Evolutionary conservation across 2,329 filamentous ascomycete genomes (phyloP).

Genomic region (Geosmithia flava): DNA sequence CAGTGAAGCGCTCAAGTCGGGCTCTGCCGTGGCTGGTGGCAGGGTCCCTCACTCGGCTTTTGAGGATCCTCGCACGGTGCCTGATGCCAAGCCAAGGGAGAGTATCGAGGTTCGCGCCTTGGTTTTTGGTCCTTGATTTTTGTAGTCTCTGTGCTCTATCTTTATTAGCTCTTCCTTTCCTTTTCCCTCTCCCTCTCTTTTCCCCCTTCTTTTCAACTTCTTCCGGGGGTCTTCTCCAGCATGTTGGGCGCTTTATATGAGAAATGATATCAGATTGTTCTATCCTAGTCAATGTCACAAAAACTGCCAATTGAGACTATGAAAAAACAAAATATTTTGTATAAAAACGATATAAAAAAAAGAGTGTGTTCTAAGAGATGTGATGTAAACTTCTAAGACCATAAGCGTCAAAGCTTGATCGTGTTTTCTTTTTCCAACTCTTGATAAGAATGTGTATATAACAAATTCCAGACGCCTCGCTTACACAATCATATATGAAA

Average conservation of each 20-base stretch:
- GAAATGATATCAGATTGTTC: too few relatives aligned
- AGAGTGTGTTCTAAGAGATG: too few relatives aligned
- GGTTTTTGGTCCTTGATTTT: conserved; percentile 55
- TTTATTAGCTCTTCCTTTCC: too few relatives aligned
- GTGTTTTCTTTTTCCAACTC: neutral
- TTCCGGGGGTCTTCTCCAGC: too few relatives aligned
- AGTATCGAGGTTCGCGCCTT: conserved; percentile 83
- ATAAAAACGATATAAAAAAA: too few relatives aligned
- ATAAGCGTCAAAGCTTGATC: neutral
- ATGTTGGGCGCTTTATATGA: too few relatives aligned
- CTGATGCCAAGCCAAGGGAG: conserved; percentile 60
- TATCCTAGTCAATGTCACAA: too few relatives aligned
- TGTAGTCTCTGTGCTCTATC: too few relatives aligned
- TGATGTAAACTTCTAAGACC: too few relatives aligned
- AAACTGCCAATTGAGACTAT: too few relatives aligned
- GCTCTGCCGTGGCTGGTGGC: conserved; percentile 34
- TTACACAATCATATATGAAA: neutral
- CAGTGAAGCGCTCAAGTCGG: conserved; percentile 40
- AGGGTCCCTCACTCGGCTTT: conserved; percentile 68
- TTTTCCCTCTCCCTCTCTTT: neutral
- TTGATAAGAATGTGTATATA: neutral
- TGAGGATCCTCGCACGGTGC: conserved; percentile 56
- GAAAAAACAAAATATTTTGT: too few relatives aligned
- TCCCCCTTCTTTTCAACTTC: too few relatives aligned
- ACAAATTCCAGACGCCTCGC: neutral